These are phyloP conservation scores for Amaranthus tricolor DNA, from an alignment of 179 eudicot genomes.

Conservation along the genomic window DNA sequence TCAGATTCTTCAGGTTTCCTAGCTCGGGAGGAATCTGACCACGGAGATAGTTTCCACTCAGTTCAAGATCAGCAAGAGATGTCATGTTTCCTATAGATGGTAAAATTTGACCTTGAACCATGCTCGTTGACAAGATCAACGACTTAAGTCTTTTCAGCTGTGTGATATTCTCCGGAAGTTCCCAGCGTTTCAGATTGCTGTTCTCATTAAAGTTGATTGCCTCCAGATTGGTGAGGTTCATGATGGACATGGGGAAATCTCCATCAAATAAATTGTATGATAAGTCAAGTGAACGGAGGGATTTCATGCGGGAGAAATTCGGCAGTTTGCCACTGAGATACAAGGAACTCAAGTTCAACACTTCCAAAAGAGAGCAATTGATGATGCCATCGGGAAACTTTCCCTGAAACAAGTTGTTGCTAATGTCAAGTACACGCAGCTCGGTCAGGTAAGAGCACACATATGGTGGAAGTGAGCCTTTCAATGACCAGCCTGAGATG, in stretches of 20 bases:
- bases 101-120: conserved; percentile 51
- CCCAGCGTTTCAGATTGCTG: conserved; percentile 47
- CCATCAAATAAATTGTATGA: conserved; percentile 60
- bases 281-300: conserved; percentile 56
- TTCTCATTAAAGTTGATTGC: conserved; percentile 68
- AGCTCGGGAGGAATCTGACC: conserved; percentile 69
- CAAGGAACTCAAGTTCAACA: conserved; percentile 53
- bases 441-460: conserved; percentile 70
- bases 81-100: conserved; percentile 68
- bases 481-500: conserved; percentile 56
- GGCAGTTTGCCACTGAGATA: conserved; percentile 62
- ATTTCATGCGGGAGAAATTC: conserved; percentile 50
- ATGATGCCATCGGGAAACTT: conserved; percentile 53
- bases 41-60: conserved; percentile 54
- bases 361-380: conserved; percentile 67
- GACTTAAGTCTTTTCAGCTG: conserved; percentile 43
- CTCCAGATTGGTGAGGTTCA: conserved; percentile 65
- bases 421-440: conserved; percentile 50
- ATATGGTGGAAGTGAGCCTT: conserved; percentile 63
- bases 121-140: conserved; percentile 54
- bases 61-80: conserved; percentile 73
- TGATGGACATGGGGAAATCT: conserved; percentile 70
- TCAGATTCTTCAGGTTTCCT: conserved; percentile 62
- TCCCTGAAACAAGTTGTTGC: conserved; percentile 53
- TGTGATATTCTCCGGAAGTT: conserved; percentile 56